Percentiles rank a stretch among this genome's conserved stretches.
phyloP scores from a whole-genome alignment of 2,329 filamentous ascomycete genomes.

The Epicoccum sorghinum region DNA sequence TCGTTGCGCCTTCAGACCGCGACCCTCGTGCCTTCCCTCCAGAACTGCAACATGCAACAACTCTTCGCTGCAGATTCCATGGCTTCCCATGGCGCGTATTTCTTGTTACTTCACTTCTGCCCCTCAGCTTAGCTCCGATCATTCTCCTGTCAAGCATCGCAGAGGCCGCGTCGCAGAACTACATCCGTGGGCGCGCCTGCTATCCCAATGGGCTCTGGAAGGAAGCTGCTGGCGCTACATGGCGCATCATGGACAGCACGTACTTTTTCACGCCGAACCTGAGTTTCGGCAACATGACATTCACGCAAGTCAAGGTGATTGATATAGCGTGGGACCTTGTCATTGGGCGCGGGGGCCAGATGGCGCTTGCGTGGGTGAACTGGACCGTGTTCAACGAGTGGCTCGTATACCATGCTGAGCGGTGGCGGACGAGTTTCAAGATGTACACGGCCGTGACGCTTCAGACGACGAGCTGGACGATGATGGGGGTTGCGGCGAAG shows the following conservation, averaged over 20 bases:
- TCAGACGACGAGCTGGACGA: conserved; percentile 36
- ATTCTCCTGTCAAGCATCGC: conserved; percentile 36
- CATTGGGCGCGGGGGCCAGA: conserved; percentile 44
- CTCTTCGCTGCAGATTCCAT: conserved; percentile 17
- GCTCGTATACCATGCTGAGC: conserved; percentile 44
- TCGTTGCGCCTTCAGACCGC: neutral
- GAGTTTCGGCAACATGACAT: conserved; percentile 40
- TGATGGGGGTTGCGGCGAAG: conserved; percentile 40
- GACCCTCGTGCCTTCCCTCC: neutral
- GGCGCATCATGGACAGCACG: conserved; percentile 43
- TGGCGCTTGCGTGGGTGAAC: conserved; percentile 41
- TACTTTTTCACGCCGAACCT: conserved; percentile 45
- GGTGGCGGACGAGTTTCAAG: conserved; percentile 38
- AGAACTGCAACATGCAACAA: conserved; percentile 2
- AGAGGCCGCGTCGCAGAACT: conserved; percentile 34
- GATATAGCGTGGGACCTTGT: conserved; percentile 49
- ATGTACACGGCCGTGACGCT: conserved; percentile 38
- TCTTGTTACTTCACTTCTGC: conserved; percentile 23
- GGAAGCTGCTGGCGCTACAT: conserved; percentile 34
- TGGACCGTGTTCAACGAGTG: conserved; percentile 48
- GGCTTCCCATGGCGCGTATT: conserved; percentile 33
- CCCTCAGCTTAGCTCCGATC: conserved; percentile 33
- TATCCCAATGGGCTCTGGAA: conserved; percentile 44
- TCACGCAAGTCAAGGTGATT: conserved; percentile 47
- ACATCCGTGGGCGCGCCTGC: conserved; percentile 35